Base-by-base conservation (phyloP, 2,329 filamentous ascomycete species). In the Alternaria postmessia region DNA sequence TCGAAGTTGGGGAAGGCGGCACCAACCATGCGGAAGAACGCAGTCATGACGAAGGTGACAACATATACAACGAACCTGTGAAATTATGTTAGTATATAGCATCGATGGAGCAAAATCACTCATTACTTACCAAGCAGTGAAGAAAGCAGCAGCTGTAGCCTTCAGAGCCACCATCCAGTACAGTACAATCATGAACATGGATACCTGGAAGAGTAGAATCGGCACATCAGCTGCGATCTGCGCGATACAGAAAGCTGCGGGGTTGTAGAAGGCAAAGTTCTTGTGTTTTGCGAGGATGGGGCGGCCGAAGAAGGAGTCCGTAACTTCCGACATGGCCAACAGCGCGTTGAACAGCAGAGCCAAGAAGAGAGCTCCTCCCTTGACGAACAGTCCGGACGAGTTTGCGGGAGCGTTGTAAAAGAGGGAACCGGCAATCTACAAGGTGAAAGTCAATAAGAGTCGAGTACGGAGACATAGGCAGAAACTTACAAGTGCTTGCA, bases 271-370 rank as follows among this genome's bases (percentile, higher is more conserved):
- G n/a, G 92, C 92, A 73, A 96, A 97, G 51, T 89, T 87, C 56
- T 85, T 81, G 68, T 97, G 93, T 75, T 96, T 96, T 70, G 96
- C 92, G 54, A 97, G 90, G 68, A 97, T 95, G 1, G 91, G 91
- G 26, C 89, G 83, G 18, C 87, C 87, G 12, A 77, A 80, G 67
- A 88, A 91, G 0, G 87, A 66, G 28, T 74, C 73, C 0, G 68
- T 88, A 1, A 91, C 88, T 73, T 92, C 89, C 1, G 87, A 84
- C 82, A 91, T 87, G 22, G 87, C 83, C 1, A 90, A 71, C 7
- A 91, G 76, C 57, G 84, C 81, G 70, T 90, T 88, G 75, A 85
- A 88, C 0, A 91, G 79, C 0, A 91, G 79, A 1, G 88, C 60
- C 51, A 91, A 85, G 80, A 91, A 91, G 5, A 89, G 77, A 0